Base-by-base conservation (phyloP, 768 basidiomycete species). In the Lentinula aciculospora region DNA sequence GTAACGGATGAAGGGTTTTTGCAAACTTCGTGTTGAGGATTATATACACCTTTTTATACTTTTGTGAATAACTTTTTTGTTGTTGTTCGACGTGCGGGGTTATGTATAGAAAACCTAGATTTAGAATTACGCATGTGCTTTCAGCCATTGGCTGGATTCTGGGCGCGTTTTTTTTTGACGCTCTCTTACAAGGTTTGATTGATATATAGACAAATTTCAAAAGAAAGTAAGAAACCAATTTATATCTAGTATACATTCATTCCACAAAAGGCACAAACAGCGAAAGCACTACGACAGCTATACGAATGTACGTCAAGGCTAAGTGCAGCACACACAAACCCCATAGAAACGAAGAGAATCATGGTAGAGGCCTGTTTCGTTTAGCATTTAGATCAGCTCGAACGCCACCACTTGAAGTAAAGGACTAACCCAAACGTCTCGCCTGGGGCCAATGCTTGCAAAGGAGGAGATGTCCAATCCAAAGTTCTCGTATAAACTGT, bases 401-500 rank as follows among this genome's bases (percentile, higher is more conserved):
- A 19, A 28, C 32, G 48, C n/a, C 48, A 50, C 29, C 32, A 23
- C 3, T 28, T 1, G 48, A 19, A 3, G 42, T 2, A 1, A n/a
- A 39, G 21, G 12, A 42, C 54, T n/a, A 8, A 56, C 54, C 60
- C 42, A 21, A 64, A 64, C 17, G 63, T 64, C 42, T 61, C 59
- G 17, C 61, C 64, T 2, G 50, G 39, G 1, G 32, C 61, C 4
- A 65, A 48, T 2, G 28, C 12, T 13, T 57, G 55, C 29, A 58
- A 17, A 1, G 62, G 58, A 0, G 57, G 59, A 28, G 53, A 59
- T 6, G 49, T 25, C 21, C 64, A 62, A 37, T 65, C 64, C 15
- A 49, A 25, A 3, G 64, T 65, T 21, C 58, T 59, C 39, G 12
- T 39, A 60, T 62, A 76, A 8, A 77, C 75, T 0, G 70, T 76